Percentiles rank a stretch among this genome's conserved stretches.
Evolutionary conservation across 2,329 filamentous ascomycete genomes (phyloP).

Genomic region (Colletotrichum sp.): DNA sequence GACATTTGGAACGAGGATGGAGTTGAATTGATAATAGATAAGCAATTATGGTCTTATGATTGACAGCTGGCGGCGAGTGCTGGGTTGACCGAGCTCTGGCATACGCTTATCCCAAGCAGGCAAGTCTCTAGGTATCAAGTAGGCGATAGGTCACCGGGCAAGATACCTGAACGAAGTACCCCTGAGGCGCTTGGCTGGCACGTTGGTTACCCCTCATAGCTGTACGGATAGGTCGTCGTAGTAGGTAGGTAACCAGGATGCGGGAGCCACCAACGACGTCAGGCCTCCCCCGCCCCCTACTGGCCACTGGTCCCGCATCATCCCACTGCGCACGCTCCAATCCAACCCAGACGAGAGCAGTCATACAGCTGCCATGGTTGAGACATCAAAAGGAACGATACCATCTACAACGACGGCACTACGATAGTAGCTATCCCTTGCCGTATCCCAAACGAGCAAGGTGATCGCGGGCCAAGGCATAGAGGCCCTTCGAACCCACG

Average conservation of each 20-base stretch:
- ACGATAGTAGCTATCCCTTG: not conserved
- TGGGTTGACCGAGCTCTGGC: not conserved
- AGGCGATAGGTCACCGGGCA: not conserved
- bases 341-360: not conserved
- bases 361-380: not conserved
- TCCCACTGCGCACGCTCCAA: not conserved
- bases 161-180: not conserved
- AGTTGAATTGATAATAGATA: not conserved
- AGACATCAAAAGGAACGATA: not conserved
- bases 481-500: not conserved
- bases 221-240: not conserved
- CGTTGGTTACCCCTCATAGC: slow-evolving; percentile 1
- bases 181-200: not conserved
- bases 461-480: not conserved
- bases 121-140: not conserved
- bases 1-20: not conserved
- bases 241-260: not conserved
- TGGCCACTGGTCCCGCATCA: not conserved
- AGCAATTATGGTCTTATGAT: not conserved
- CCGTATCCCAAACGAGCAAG: not conserved
- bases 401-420: not conserved
- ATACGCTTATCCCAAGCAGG: not conserved
- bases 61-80: not conserved
- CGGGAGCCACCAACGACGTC: not conserved
- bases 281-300: not conserved